Conservation (phyloP, 331 rosid species). For the Arachis monticola region DNA sequence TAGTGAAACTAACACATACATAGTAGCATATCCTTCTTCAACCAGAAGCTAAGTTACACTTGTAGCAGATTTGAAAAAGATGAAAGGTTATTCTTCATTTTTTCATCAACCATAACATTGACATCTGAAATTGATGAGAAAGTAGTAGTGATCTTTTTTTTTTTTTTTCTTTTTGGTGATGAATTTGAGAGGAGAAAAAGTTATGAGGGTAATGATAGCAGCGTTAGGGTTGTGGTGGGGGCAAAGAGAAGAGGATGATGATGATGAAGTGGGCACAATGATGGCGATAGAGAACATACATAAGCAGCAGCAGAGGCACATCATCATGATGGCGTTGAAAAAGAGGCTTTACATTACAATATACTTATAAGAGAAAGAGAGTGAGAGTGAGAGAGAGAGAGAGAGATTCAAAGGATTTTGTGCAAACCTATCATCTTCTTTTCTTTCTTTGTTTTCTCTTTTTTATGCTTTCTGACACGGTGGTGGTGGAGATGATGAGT, state of each 20-base stretch:
- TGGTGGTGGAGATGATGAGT: constrained; percentile 1
- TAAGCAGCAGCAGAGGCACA: constrained; percentile 47
- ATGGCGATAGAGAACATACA: constrained; percentile 63
- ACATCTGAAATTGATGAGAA: constrained; percentile 7
- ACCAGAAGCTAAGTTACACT: constrained; percentile 1
- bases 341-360: constrained; percentile 36
- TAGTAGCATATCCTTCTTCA: constrained; percentile 9
- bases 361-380: not conserved
- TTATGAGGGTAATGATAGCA: constrained; percentile 52
- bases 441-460: not conserved
- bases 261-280: constrained; percentile 64
- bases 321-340: constrained; percentile 78
- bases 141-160: not conserved
- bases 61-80: not conserved
- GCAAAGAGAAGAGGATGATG: constrained; percentile 36
- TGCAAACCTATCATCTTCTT: constrained; percentile 35
- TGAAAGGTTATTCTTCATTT: not conserved
- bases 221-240: constrained; percentile 53
- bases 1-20: not conserved
- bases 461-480: constrained; percentile 42
- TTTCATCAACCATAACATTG: constrained; percentile 15
- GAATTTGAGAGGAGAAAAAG: not conserved
- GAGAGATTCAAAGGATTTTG: constrained; percentile 53
- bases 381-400: constrained; percentile 16
- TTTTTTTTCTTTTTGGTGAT: not conserved